Percentiles rank a stretch among this genome's conserved stretches.
phyloP scores from a whole-genome alignment of 805 yeast species.

The Candida awuae region DNA sequence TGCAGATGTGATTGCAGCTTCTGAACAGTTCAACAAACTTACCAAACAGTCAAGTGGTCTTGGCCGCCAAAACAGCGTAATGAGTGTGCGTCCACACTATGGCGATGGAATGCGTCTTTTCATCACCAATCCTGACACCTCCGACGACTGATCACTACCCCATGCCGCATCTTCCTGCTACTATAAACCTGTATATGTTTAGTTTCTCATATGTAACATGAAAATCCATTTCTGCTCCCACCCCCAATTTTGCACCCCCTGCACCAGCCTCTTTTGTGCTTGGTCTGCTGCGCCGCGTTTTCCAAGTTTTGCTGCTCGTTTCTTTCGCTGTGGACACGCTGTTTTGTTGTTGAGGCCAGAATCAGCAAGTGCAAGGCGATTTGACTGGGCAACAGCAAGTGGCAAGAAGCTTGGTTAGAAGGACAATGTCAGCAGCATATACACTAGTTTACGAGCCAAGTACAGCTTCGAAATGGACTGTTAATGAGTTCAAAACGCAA shows the following conservation, averaged over 20 bases:
- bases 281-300: neutral
- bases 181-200: too few relatives aligned
- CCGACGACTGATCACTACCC: too few relatives aligned
- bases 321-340: too few relatives aligned
- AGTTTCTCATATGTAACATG: too few relatives aligned
- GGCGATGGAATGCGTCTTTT: conserved; percentile 26
- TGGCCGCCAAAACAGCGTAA: conserved; percentile 30
- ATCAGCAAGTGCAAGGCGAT: neutral
- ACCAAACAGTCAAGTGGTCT: conserved; percentile 16
- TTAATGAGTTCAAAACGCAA: conserved; percentile 63
- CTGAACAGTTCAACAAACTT: conserved; percentile 25
- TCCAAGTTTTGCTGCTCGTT: too few relatives aligned
- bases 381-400: too few relatives aligned
- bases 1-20: conserved; percentile 26
- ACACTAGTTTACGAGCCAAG: conserved; percentile 75
- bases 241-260: too few relatives aligned
- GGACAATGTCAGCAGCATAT: conserved; percentile 43
- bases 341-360: too few relatives aligned
- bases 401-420: too few relatives aligned
- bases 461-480: conserved; percentile 52
- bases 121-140: conserved; percentile 60
- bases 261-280: too few relatives aligned
- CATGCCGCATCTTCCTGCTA: too few relatives aligned
- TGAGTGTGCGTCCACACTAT: conserved; percentile 12
- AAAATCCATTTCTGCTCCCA: too few relatives aligned